These are phyloP conservation scores for Clarireedia paspali DNA, from an alignment of 2,329 filamentous ascomycete species.

Conservation along the genomic window DNA sequence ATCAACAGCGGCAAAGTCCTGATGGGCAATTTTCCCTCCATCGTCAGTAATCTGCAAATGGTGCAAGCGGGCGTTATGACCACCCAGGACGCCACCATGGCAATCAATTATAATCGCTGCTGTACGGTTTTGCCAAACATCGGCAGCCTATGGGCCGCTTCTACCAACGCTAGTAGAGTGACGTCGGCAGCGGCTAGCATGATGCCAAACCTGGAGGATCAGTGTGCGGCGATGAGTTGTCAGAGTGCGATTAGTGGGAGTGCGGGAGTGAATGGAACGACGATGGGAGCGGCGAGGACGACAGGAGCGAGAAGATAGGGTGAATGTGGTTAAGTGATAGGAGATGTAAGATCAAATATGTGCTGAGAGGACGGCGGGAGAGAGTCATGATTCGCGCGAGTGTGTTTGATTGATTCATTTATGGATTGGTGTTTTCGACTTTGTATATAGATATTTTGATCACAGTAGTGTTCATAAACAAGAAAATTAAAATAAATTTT, in stretches of 20 bases:
- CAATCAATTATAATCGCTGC: conserved; percentile 16
- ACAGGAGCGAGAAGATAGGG: background rate
- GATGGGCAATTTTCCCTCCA: conserved; percentile 17
- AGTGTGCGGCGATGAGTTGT: conserved; percentile 15
- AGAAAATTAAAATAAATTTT: no score
- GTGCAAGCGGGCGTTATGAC: conserved; percentile 13
- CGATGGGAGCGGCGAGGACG: background rate
- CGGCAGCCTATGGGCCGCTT: conserved; percentile 10
- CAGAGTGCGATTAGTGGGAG: conserved; percentile 10
- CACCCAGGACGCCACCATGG: conserved; percentile 13
- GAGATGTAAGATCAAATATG: no score
- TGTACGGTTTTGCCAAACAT: conserved; percentile 16
- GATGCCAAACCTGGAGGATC: conserved; percentile 11
- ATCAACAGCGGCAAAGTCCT: conserved; percentile 13
- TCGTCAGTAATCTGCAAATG: conserved; percentile 14
- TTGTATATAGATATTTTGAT: no score
- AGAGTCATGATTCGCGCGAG: no score
- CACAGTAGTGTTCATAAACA: no score
- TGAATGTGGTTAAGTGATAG: background rate
- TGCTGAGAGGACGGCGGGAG: no score
- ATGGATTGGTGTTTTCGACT: no score
- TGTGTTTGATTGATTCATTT: no score
- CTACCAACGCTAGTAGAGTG: conserved; percentile 10
- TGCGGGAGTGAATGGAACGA: background rate
- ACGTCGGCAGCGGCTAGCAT: background rate